A percentile compares a stretch with the other conserved stretches of the same genome.
Conservation (phyloP, 2,329 filamentous ascomycete genomes). For the Stachybotrys chartarum region DNA sequence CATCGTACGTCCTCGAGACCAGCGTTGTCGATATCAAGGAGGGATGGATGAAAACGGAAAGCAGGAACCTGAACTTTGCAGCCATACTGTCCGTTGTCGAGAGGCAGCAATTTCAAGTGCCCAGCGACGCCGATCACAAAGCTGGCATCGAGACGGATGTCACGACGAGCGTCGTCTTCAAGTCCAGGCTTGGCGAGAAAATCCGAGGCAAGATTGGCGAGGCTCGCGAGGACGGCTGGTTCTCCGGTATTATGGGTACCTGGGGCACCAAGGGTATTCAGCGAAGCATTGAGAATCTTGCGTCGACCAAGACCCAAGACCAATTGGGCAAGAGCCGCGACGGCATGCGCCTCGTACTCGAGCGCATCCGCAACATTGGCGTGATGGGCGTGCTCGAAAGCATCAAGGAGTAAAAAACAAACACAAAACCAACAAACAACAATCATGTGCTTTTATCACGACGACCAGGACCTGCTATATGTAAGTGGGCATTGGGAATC, state of each 20-base stretch:
- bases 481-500: neutral
- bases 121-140: constrained; percentile 17
- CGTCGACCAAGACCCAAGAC: constrained; percentile 68
- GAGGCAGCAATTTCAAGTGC: constrained; percentile 58
- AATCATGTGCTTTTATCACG: neutral
- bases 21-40: constrained; percentile 72
- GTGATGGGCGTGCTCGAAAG: constrained; percentile 51
- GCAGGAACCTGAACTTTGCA: constrained; percentile 74
- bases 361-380: constrained; percentile 55
- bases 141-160: constrained; percentile 52
- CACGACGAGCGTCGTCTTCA: constrained; percentile 66
- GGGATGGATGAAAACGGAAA: constrained; percentile 79
- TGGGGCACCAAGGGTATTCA: constrained; percentile 69
- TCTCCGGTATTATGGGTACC: constrained; percentile 43
- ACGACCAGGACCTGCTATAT: neutral
- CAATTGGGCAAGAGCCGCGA: constrained; percentile 75
- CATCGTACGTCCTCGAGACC: constrained; percentile 74
- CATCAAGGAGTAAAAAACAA: neutral
- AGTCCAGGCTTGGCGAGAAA: constrained; percentile 64
- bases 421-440: neutral
- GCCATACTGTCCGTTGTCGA: constrained; percentile 74
- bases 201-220: constrained; percentile 48
- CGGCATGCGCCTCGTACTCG: constrained; percentile 76
- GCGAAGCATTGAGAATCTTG: constrained; percentile 71
- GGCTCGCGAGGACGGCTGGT: constrained; percentile 39